phyloP scores from a whole-genome alignment of 257 asterid species.

The Echium plantagineum region DNA sequence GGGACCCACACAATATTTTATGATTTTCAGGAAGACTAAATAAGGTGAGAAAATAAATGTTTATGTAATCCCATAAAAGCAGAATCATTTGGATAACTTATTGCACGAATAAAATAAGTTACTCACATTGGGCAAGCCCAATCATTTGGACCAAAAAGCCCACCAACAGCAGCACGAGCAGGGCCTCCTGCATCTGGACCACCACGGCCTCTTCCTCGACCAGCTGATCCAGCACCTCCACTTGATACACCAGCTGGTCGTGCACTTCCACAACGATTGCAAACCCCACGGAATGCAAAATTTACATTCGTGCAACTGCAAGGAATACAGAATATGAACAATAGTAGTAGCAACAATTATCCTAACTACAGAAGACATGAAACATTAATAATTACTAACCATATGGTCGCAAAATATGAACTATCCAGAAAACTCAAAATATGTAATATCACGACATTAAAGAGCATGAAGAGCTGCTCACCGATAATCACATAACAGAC shows the following conservation, averaged over 20 bases:
- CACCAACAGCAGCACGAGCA: conserved; percentile 54
- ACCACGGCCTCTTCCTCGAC: conserved; percentile 89
- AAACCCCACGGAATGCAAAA: conserved; percentile 97
- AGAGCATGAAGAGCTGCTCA: conserved; percentile 86
- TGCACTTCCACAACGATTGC: conserved; percentile 98
- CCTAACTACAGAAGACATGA: too few species aligned
- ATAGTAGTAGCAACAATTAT: too few species aligned
- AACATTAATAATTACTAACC: background rate
- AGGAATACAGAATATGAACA: conserved; percentile 15
- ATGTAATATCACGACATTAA: conserved; percentile 5
- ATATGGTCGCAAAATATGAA: background rate
- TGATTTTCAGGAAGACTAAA: too few species aligned
- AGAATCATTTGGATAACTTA: background rate
- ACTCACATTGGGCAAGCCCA: conserved; percentile 99
- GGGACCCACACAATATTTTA: too few species aligned
- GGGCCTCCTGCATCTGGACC: conserved; percentile 50
- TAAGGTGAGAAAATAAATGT: too few species aligned
- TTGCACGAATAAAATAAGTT: background rate
- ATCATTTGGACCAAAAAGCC: conserved; percentile 96
- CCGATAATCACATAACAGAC: conserved; percentile 99
- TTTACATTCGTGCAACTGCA: conserved; percentile 93
- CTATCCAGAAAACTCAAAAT: background rate
- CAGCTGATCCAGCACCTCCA: conserved; percentile 69
- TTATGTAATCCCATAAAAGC: too few species aligned
- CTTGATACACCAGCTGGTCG: conserved; percentile 86